Base-by-base conservation (phyloP, 257 asterid species). In the Solanum paucissectum region DNA sequence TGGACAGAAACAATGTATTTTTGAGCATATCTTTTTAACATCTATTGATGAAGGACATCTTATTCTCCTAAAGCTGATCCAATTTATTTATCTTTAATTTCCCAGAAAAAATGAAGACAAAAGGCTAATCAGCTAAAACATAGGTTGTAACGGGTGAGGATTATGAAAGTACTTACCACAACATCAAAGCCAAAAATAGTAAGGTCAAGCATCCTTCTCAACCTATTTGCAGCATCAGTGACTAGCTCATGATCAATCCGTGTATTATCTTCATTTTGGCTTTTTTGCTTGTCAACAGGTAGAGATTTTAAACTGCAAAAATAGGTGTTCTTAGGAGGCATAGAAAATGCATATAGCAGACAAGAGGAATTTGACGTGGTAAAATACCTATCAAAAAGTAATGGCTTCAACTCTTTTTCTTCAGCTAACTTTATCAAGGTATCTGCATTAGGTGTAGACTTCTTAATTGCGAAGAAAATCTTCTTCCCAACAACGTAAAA, bases 181-280 rank as follows among this genome's bases (percentile, higher is more conserved):
- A 96, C 97, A 89, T 96, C 99, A 89, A 97, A 97, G 87, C 99
- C 99, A 49, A 97, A 93, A 86, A 97, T 91, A 62, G 98, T 96
- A 87, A 97, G 98, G 89, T 93, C 91, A 58, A 97, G 98, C 42
- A 83, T 89, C 89, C 89, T 89, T 91, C 98, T 91, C 79, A 96
- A 96, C 95, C 96, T 95, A 86, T 92, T 88, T 79, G 98, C 97
- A 34, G 99, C 98, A 89, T 81, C 88, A 20, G 91, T 94, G 74
- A 97, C 97, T 72, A 97, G 98, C 90, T 90, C 95, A n/a, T 95
- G 88, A 93, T 97, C 98, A 81, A 96, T 91, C 84, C 21, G 91
- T 87, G 92, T 94, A 88, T 85, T 84, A 89, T 69, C 90, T 34
- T 38, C 27, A 82, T 79, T 58, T 62, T 82, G 86, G 44, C 69